Conservation (phyloP, 495 filamentous ascomycete species). For the Penicillium waksmanii region DNA sequence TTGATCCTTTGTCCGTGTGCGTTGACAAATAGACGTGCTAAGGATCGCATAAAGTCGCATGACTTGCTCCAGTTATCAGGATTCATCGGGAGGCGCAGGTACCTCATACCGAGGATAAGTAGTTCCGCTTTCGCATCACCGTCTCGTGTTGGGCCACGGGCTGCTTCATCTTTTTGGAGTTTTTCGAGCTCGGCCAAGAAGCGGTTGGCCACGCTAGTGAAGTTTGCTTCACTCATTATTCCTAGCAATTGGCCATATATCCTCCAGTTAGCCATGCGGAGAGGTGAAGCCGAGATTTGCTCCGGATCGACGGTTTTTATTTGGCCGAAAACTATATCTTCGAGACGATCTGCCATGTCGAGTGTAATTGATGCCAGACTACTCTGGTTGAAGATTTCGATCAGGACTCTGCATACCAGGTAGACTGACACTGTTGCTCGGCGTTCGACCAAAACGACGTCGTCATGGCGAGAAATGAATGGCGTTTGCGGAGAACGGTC, state of each 20-base stretch:
- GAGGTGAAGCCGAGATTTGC: conserved; percentile 72
- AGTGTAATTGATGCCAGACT: conserved; percentile 77
- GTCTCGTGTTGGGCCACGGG: conserved; percentile 68
- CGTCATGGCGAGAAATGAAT: conserved; percentile 65
- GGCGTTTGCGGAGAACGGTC: conserved; percentile 31
- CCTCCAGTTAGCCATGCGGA: conserved; percentile 91
- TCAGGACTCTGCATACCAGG: conserved; percentile 88
- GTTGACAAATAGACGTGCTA: conserved; percentile 79
- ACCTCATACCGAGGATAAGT: conserved; percentile 86
- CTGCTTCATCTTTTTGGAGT: conserved; percentile 68
- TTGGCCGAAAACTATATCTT: conserved; percentile 93
- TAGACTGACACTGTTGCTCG: conserved; percentile 92
- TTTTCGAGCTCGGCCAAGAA: conserved; percentile 80
- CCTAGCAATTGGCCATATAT: conserved; percentile 90
- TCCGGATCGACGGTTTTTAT: conserved; percentile 86
- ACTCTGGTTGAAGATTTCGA: conserved; percentile 92
- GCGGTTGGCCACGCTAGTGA: conserved; percentile 77
- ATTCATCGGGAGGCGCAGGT: conserved; percentile 71
- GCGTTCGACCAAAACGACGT: conserved; percentile 75
- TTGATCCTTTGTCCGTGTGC: conserved; percentile 88
- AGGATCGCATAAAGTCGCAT: conserved; percentile 81
- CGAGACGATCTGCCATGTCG: conserved; percentile 87
- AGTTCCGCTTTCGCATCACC: conserved; percentile 80
- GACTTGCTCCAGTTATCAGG: conserved; percentile 81
- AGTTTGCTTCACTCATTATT: conserved; percentile 91